A percentile compares a stretch with the other conserved stretches of the same genome.
Evolutionary conservation across 1,284 basidiomycete genomes (phyloP).

Genomic region (Golubevia pallescens): DNA sequence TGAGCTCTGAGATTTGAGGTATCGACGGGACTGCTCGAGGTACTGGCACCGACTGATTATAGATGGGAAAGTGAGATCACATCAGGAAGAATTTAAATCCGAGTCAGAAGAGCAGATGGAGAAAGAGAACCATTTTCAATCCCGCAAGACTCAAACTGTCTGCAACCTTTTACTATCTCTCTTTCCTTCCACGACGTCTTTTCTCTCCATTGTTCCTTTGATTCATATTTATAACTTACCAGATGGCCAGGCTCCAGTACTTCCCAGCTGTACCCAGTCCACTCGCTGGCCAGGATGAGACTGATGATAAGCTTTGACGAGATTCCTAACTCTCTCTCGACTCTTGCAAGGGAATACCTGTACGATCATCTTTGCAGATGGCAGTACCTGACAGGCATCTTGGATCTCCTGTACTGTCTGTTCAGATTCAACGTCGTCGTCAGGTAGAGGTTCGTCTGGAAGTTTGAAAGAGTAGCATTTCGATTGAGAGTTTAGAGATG

Average conservation of each 20-base stretch:
- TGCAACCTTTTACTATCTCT: too few species aligned
- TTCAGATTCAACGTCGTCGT: slow-evolving; percentile 16
- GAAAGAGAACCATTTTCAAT: too few species aligned
- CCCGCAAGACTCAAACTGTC: too few species aligned
- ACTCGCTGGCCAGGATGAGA: slow-evolving; percentile 15
- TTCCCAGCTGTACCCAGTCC: slow-evolving; percentile 48
- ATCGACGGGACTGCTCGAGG: slow-evolving; percentile 28
- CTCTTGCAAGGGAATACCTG: slow-evolving; percentile 49
- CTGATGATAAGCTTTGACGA: slow-evolving; percentile 26
- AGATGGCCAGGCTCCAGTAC: slow-evolving; percentile 35
- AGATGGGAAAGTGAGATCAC: neutral
- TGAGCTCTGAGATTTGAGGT: slow-evolving; percentile 19
- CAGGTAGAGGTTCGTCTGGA: slow-evolving; percentile 22
- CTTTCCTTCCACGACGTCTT: too few species aligned
- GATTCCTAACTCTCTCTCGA: slow-evolving; percentile 22
- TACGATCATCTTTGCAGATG: slow-evolving; percentile 34
- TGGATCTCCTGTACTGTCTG: neutral
- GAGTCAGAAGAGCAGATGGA: too few species aligned
- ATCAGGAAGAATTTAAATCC: too few species aligned
- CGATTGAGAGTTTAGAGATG: too few species aligned
- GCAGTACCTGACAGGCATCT: slow-evolving; percentile 17
- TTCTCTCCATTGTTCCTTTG: too few species aligned
- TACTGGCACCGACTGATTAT: slow-evolving; percentile 7
- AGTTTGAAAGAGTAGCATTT: slow-evolving; percentile 21
- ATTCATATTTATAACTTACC: slow-evolving; percentile 12